Conservation (phyloP, 805 yeast genomes). For the Monosporozyma aerobia region DNA sequence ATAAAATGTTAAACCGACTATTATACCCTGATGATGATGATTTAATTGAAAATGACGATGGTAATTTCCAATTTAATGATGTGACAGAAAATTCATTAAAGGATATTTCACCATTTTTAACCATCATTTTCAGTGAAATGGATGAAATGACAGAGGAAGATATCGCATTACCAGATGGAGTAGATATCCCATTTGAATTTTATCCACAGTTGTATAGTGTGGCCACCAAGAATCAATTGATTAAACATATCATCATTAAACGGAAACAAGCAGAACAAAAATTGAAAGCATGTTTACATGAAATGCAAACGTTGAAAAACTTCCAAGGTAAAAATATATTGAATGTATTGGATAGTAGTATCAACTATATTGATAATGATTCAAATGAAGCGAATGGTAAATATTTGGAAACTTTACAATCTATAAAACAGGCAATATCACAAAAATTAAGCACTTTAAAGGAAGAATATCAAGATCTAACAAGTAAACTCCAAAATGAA, state of each 20-base stretch:
- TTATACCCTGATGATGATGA: slow-evolving; percentile 21
- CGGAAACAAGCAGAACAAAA: slow-evolving; percentile 15
- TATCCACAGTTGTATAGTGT: slow-evolving; percentile 28
- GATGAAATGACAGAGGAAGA: slow-evolving; percentile 20
- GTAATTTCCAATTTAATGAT: slow-evolving; percentile 1
- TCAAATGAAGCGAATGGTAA: neutral
- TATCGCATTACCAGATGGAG: slow-evolving; percentile 13
- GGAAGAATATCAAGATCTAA: slow-evolving; percentile 22
- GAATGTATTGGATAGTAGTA: slow-evolving; percentile 22
- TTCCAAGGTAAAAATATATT: slow-evolving; percentile 26
- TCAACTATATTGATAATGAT: slow-evolving; percentile 19
- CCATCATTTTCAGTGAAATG: slow-evolving; percentile 26
- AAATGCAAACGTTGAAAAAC: slow-evolving; percentile 21
- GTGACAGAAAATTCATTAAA: slow-evolving; percentile 19
- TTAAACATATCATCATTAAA: slow-evolving; percentile 18
- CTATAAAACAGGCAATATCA: slow-evolving; percentile 7
- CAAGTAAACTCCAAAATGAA: slow-evolving; percentile 19
- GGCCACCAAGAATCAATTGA: slow-evolving; percentile 19
- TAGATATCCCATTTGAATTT: slow-evolving; percentile 26
- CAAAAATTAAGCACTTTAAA: slow-evolving; percentile 4
- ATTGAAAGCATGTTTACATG: slow-evolving; percentile 13
- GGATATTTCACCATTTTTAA: slow-evolving; percentile 21
- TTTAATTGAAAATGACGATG: slow-evolving; percentile 1
- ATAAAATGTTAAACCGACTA: slow-evolving; percentile 28
- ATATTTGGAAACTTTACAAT: neutral